These are phyloP conservation scores for Tieghemiomyces parasiticus DNA, from an alignment of 192 early-diverging fungal genomes.

Conservation along the genomic window DNA sequence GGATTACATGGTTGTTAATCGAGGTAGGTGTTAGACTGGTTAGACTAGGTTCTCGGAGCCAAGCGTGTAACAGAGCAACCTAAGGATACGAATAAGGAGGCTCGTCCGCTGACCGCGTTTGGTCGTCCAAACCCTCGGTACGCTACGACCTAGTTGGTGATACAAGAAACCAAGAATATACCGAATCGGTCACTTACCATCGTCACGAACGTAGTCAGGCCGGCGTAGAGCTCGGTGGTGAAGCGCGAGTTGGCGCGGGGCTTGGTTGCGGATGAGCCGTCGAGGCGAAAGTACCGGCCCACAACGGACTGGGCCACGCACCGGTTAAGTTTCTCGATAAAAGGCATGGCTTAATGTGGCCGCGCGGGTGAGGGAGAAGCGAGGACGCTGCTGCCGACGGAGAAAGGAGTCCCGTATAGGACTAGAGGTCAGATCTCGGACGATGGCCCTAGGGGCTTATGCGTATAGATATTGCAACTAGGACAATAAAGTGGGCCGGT, in stretches of 20 bases:
- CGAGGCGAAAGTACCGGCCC: constrained; percentile 46
- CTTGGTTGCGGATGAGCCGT: constrained; percentile 35
- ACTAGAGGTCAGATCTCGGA: too few relatives aligned
- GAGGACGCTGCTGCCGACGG: too few relatives aligned
- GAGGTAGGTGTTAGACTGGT: not conserved
- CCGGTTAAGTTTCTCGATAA: constrained; percentile 36
- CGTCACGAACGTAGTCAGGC: constrained; percentile 48
- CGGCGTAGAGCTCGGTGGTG: constrained; percentile 51
- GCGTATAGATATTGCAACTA: too few relatives aligned
- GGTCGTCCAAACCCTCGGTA: not conserved
- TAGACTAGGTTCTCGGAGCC: not conserved
- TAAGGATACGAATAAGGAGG: not conserved
- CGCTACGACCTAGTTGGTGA: not conserved
- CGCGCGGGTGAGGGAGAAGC: too few relatives aligned
- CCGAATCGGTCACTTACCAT: constrained; percentile 26
- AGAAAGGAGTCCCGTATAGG: too few relatives aligned
- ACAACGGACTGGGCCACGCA: constrained; percentile 34
- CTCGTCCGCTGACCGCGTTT: not conserved
- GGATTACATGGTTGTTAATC: not conserved
- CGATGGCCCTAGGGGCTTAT: too few relatives aligned
- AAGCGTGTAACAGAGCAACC: not conserved
- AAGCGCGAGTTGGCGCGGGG: constrained; percentile 48
- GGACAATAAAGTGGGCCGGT: too few relatives aligned
- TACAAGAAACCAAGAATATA: constrained; percentile 7
- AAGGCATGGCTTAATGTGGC: too few relatives aligned